A percentile compares a stretch with the other conserved stretches of the same genome.
Conservation (phyloP, 1,139 yeast species). For the Waltiozyma sp. region DNA sequence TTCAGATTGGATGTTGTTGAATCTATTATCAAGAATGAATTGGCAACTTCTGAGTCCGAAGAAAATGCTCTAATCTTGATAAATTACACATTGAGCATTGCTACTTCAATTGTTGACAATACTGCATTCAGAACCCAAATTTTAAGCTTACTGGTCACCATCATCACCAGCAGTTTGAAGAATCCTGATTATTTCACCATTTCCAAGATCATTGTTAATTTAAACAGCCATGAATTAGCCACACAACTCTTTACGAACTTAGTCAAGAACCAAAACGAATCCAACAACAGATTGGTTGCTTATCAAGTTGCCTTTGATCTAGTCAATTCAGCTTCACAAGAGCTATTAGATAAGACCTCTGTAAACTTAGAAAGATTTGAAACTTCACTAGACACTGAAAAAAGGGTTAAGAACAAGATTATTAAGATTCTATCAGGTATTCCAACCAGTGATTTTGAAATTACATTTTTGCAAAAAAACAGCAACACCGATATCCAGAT, state of each 20-base stretch:
- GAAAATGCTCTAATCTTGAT: slow-evolving; percentile 47
- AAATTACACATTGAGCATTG: slow-evolving; percentile 68
- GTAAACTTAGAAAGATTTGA: slow-evolving; percentile 25
- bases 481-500: slow-evolving; percentile 81
- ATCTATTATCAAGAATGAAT: slow-evolving; percentile 36
- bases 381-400: slow-evolving; percentile 26
- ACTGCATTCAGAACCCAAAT: slow-evolving; percentile 56
- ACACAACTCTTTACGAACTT: slow-evolving; percentile 54
- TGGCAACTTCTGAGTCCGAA: slow-evolving; percentile 30
- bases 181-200: slow-evolving; percentile 71
- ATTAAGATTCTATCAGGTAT: slow-evolving; percentile 76
- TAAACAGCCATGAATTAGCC: slow-evolving; percentile 69
- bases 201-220: slow-evolving; percentile 79
- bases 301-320: slow-evolving; percentile 94
- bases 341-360: slow-evolving; percentile 57
- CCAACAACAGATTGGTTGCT: slow-evolving; percentile 43
- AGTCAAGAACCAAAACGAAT: slow-evolving; percentile 26
- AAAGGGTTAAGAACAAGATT: slow-evolving; percentile 28
- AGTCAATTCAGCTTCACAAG: slow-evolving; percentile 90
- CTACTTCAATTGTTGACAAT: slow-evolving; percentile 55
- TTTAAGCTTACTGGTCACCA: slow-evolving; percentile 49
- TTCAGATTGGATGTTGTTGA: slow-evolving; percentile 77
- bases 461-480: slow-evolving; percentile 78
- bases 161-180: slow-evolving; percentile 41
- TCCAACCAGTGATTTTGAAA: slow-evolving; percentile 88